Percentiles rank a stretch among this genome's conserved stretches.
Evolutionary conservation across 2,329 filamentous ascomycete species (phyloP).

Genomic region (Penicillium corylophilum): DNA sequence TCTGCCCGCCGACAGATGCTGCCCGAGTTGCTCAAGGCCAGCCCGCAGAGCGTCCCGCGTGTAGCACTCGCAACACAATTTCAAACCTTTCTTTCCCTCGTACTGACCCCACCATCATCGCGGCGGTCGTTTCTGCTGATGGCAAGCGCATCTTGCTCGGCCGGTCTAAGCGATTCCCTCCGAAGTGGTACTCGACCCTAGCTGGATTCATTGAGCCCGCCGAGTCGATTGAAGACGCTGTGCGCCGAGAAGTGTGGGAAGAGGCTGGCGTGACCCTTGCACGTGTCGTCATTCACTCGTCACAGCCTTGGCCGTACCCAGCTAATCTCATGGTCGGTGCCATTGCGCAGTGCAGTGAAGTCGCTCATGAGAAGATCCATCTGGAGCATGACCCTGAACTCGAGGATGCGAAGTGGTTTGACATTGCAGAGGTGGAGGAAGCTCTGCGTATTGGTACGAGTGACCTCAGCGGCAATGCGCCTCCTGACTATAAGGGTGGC

Average conservation of each 20-base stretch:
- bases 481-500: constrained; percentile 68
- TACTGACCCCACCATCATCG: constrained; percentile 93
- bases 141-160: constrained; percentile 78
- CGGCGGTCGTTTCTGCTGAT: constrained; percentile 81
- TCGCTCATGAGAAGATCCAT: constrained; percentile 75
- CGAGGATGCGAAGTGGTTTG: constrained; percentile 86
- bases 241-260: constrained; percentile 81
- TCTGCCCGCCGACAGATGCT: constrained; percentile 46
- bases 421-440: constrained; percentile 73
- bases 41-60: constrained; percentile 58
- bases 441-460: constrained; percentile 69
- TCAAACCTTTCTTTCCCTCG: constrained; percentile 91
- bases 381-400: constrained; percentile 88
- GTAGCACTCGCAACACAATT: constrained; percentile 77
- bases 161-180: constrained; percentile 78
- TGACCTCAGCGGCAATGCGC: constrained; percentile 63
- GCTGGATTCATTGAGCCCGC: constrained; percentile 84
- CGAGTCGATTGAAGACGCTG: constrained; percentile 81
- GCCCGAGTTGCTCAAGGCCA: constrained; percentile 31
- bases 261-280: constrained; percentile 76
- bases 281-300: constrained; percentile 76
- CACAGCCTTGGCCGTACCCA: constrained; percentile 85
- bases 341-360: constrained; percentile 75
- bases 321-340: constrained; percentile 84
- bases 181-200: constrained; percentile 83